Evolutionary conservation across 768 basidiomycete genomes (phyloP).

Genomic region (Hypholoma fasciculare): DNA sequence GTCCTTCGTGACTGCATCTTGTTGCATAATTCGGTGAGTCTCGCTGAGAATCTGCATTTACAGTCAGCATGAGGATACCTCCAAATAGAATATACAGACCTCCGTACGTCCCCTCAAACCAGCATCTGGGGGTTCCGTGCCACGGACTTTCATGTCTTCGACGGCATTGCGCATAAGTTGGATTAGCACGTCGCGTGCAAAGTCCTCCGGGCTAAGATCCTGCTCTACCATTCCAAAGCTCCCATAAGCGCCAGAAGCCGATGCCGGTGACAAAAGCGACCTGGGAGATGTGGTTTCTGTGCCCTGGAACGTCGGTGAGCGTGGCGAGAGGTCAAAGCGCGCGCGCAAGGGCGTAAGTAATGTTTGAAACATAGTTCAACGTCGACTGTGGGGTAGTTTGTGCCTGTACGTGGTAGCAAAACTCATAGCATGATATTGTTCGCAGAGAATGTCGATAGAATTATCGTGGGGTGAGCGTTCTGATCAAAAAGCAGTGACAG

Average conservation of each 20-base stretch:
- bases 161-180: conserved; percentile 71
- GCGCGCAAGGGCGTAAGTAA: conserved; percentile 60
- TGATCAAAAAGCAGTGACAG: conserved; percentile 1
- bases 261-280: conserved; percentile 5
- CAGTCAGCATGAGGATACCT: not conserved
- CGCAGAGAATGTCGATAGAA: conserved; percentile 2
- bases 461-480: not conserved
- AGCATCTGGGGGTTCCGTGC: conserved; percentile 35
- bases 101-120: conserved; percentile 44
- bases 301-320: conserved; percentile 23
- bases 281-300: conserved; percentile 15
- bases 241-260: conserved; percentile 12
- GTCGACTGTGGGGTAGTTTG: not conserved
- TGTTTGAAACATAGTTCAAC: conserved; percentile 50
- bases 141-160: conserved; percentile 59
- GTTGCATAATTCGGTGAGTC: conserved; percentile 65
- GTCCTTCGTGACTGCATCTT: conserved; percentile 66
- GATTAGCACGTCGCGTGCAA: conserved; percentile 70
- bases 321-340: conserved; percentile 49
- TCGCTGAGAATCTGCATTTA: conserved; percentile 56
- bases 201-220: conserved; percentile 62
- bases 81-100: conserved; percentile 37
- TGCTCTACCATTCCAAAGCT: conserved; percentile 30
- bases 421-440: conserved; percentile 5
- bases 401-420: not conserved